Percentiles rank a stretch among this genome's conserved stretches.
Conservation (phyloP, 2,329 filamentous ascomycete species). For the Apiospora koreana region DNA sequence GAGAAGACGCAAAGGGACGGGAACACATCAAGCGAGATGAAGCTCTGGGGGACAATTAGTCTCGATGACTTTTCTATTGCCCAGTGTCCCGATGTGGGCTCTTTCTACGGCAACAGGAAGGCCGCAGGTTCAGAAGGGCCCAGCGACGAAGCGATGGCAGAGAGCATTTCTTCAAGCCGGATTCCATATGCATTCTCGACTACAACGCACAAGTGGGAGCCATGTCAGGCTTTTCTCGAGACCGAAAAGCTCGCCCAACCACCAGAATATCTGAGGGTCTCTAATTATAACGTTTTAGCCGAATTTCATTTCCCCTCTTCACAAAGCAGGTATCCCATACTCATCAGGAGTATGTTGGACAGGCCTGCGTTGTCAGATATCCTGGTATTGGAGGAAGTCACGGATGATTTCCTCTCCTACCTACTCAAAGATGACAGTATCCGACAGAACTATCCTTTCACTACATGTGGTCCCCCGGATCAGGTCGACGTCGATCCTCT, state of each 20-base stretch:
- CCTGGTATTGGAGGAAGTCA: constrained; percentile 63
- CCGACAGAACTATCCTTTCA: constrained; percentile 51
- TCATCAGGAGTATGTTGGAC: constrained; percentile 47
- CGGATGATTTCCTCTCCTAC: constrained; percentile 61
- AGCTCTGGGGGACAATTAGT: constrained; percentile 54
- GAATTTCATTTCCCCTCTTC: constrained; percentile 51
- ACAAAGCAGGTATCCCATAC: constrained; percentile 40
- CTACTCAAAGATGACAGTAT: constrained; percentile 51
- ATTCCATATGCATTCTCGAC: constrained; percentile 23
- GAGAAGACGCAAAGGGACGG: constrained; percentile 36
- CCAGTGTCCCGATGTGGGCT: constrained; percentile 13
- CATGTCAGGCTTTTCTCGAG: neutral
- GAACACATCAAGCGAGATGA: constrained; percentile 50
- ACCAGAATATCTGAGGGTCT: constrained; percentile 32
- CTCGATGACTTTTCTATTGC: constrained; percentile 26
- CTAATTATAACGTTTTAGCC: constrained; percentile 55
- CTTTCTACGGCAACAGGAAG: constrained; percentile 19
- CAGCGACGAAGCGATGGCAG: neutral
- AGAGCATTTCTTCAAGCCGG: constrained; percentile 13
- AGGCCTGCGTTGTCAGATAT: constrained; percentile 45
- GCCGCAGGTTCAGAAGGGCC: neutral
- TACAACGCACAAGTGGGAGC: constrained; percentile 23
- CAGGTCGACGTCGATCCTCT: constrained; percentile 55
- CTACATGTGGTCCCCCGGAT: constrained; percentile 57
- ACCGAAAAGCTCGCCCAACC: neutral